A percentile compares a stretch with the other conserved stretches of the same genome.
Conservation (phyloP, 164 flowering plant species). For the Houttuynia cordata region DNA sequence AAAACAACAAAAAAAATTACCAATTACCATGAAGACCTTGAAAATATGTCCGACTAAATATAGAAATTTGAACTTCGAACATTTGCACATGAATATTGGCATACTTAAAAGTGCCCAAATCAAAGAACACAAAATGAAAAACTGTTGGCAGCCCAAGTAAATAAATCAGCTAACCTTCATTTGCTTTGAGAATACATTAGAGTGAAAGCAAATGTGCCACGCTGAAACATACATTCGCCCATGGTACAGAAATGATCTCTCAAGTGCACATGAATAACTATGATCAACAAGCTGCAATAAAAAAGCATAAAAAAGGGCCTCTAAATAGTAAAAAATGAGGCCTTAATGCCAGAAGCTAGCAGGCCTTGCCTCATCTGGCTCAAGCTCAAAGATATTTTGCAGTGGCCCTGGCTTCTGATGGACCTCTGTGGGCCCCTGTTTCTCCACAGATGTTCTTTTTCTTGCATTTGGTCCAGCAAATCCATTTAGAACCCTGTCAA, state of each 20-base stretch:
- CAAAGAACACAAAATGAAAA: neutral
- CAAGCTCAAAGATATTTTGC: constrained; percentile 76
- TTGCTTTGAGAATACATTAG: constrained; percentile 96
- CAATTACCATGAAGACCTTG: too few relatives aligned
- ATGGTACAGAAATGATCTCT: constrained; percentile 96
- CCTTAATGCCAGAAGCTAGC: neutral
- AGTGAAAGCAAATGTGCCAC: constrained; percentile 97
- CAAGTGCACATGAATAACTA: constrained; percentile 99
- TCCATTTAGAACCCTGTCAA: constrained; percentile 51
- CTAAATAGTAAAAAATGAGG: neutral
- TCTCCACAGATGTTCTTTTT: constrained; percentile 50
- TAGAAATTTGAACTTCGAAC: neutral
- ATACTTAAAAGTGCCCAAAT: neutral
- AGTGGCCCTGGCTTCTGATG: constrained; percentile 93
- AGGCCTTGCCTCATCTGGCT: constrained; percentile 13
- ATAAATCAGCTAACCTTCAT: constrained; percentile 62
- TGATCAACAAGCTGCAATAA: constrained; percentile 69
- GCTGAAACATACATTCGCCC: constrained; percentile 96
- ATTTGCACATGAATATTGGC: neutral
- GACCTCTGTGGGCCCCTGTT: constrained; percentile 83
- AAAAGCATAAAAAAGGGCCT: constrained; percentile 7
- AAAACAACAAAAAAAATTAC: too few relatives aligned
- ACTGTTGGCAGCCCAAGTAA: neutral
- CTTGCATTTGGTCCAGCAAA: constrained; percentile 59
- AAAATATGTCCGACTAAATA: neutral